Evolutionary conservation across 352 stramenopile species (phyloP).

Genomic region (Globisporangium recalcitrans): DNA sequence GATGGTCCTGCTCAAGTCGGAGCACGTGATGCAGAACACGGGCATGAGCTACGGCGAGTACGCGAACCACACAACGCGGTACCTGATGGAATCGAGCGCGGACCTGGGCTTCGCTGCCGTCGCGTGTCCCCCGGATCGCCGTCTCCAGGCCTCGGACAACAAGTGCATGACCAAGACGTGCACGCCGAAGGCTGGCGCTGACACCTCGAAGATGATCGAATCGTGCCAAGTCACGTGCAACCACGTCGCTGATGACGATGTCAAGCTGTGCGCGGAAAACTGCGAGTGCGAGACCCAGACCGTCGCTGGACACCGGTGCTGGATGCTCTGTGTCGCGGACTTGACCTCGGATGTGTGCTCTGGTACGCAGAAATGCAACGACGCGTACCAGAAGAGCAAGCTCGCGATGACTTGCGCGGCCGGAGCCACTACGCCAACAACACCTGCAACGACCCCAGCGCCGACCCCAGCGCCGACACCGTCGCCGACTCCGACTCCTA

Average conservation of each 20-base stretch:
- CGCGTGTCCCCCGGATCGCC: conserved; percentile 38
- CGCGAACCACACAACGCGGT: conserved; percentile 43
- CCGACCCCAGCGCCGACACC: conserved; percentile 1
- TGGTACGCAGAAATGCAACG: conserved; percentile 45
- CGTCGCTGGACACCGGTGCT: conserved; percentile 33
- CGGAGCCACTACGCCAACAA: conserved; percentile 20
- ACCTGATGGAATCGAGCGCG: conserved; percentile 34
- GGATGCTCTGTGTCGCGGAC: conserved; percentile 60
- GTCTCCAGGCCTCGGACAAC: conserved; percentile 41
- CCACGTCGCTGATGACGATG: conserved; percentile 34
- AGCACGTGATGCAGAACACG: conserved; percentile 51
- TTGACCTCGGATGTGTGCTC: conserved; percentile 35
- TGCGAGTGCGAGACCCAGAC: conserved; percentile 35
- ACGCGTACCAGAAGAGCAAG: conserved; percentile 24
- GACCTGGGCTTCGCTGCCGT: conserved; percentile 38
- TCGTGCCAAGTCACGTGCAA: conserved; percentile 61
- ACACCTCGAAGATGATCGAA: conserved; percentile 23
- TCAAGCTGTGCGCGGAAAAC: conserved; percentile 29
- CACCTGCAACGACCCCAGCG: too few relatives aligned
- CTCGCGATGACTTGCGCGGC: conserved; percentile 43
- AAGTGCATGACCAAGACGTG: conserved; percentile 44
- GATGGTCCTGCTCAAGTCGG: conserved; percentile 46
- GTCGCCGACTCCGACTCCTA: not conserved
- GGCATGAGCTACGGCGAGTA: conserved; percentile 52
- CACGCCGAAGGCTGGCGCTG: conserved; percentile 27